Evolutionary conservation across 1,284 basidiomycete genomes (phyloP), one percentile per base, ranked within the genome.

Genomic region (Puccinia novopanici): DNA sequence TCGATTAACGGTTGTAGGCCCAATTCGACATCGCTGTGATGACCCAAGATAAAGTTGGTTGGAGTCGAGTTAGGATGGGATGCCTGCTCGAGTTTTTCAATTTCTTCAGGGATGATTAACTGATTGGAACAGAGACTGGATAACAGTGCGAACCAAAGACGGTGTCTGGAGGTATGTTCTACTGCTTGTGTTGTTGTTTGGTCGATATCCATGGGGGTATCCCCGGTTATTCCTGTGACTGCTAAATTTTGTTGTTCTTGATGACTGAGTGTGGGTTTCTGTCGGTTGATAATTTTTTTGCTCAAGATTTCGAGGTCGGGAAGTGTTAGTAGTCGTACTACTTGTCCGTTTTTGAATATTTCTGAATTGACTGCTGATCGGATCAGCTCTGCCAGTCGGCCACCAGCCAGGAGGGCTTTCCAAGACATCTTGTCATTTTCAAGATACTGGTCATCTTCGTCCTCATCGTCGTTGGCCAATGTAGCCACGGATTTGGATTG

Each of bases 401-500:
- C 77, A 34, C 77, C 77, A 0, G 50, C 77, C 4, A 79, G 42
- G 12, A 79, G 37, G 13, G 77, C 77, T 27, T 61, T 72, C 77
- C 77, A 79, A 22, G 52, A 59, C 19, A 79, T 30, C 42, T 79
- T 79, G 54, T 79, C 76, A 79, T 70, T 42, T 24, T 45, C 40
- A 17, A 42, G 40, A 65, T 40, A 37, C 40, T 37, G 30, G 19
- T 65, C 73, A 37, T 61, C 75, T 19, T 61, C 48, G 37, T 77
- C 37, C 3, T 63, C 34, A 3, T 77, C 67, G 54, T 79, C 37
- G 24, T 70, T 27, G 19, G 42, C 30, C 5, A 24, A 24, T 15
- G 24, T 59, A 42, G 42, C 30, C 42, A 71, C 27, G 3, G 45
- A n/a, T 55, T 79, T 72, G 24, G 48, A 22, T 19, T n/a, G 67